Evolutionary conservation across 2,329 filamentous ascomycete species (phyloP).

Genomic region (Pseudogymnoascus pannorum): DNA sequence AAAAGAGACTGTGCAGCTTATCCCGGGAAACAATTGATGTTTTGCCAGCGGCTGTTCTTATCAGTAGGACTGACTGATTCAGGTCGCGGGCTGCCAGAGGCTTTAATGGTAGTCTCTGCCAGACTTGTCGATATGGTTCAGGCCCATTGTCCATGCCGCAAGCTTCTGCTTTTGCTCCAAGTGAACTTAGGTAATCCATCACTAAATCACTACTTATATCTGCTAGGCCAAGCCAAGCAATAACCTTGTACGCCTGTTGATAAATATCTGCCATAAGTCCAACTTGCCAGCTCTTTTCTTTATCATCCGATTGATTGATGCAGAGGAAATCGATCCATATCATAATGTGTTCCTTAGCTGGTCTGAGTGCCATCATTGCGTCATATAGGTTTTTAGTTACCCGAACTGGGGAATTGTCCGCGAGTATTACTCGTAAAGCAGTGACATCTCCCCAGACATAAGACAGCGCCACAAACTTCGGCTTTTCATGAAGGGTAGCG

Average conservation of each 20-base stretch:
- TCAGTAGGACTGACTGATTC: background rate
- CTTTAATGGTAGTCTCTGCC: conserved; percentile 12
- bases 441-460: conserved; percentile 13
- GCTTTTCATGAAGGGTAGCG: conserved; percentile 11
- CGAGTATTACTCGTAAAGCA: conserved; percentile 11
- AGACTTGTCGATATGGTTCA: conserved; percentile 10
- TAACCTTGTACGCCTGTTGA: conserved; percentile 7
- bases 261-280: conserved; percentile 15
- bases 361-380: conserved; percentile 12
- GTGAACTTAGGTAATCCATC: conserved; percentile 12
- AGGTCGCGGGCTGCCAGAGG: conserved; percentile 9
- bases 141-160: conserved; percentile 12
- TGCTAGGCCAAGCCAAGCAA: conserved; percentile 17
- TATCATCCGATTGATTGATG: conserved; percentile 14
- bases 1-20: conserved; percentile 13
- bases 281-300: conserved; percentile 15
- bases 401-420: conserved; percentile 12
- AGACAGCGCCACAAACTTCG: conserved; percentile 14
- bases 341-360: conserved; percentile 8
- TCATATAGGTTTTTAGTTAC: conserved; percentile 15
- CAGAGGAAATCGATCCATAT: conserved; percentile 17
- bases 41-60: conserved; percentile 12
- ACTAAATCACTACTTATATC: background rate
- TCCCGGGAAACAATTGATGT: conserved; percentile 7
- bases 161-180: conserved; percentile 14